Evolutionary conservation across 179 eudicot genomes (phyloP), one percentile per base, ranked within the genome.

Genomic region (Carnegiea gigantea): DNA sequence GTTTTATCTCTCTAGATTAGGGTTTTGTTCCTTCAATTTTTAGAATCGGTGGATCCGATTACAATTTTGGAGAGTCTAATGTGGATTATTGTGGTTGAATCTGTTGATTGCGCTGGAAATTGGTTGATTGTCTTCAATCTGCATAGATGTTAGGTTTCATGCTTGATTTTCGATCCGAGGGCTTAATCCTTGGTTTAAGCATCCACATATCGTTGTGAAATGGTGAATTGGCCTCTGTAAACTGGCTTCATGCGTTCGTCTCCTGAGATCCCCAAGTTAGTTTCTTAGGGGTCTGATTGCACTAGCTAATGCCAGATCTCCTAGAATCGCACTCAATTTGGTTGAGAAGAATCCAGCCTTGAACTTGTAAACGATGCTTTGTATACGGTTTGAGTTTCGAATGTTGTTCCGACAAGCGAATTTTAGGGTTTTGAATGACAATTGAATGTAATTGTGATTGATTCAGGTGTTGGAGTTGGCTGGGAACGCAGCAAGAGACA

Each of bases 401-500:
- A 57, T 48, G 6, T 48, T 48, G 28, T 62, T 62, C 30, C 28
- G 0, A 62, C 9, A 23, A 67, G 28, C 26, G 6, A 28, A 11
- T 67, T 20, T 20, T 62, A 33, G 72, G 46, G 44, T 57, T 62
- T 75, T 70, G 43, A 20, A 11, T n/a, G 17, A 26, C 28, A 1
- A 0, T 5, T 14, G 40, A 79, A 68, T 1, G 0, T 6, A 46
- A 6, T 21, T 77, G 15, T 71, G 40, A 9, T 48, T 18, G 3
- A 12, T 23, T 33, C 28, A 85, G 89, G 86, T 85, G 14, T 76
- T 87, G 87, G 88, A 80, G 67, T 70, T 88, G 79, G 91, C 89
- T 38, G 89, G 89, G 18, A 87, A 87, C 9, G 89, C 89, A 28
- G 89, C 89, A 11, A 85, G 89, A 24, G 89, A 87, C 72, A 87